Conservation (phyloP, 306 rosid genomes). For the Vigna radiata region DNA sequence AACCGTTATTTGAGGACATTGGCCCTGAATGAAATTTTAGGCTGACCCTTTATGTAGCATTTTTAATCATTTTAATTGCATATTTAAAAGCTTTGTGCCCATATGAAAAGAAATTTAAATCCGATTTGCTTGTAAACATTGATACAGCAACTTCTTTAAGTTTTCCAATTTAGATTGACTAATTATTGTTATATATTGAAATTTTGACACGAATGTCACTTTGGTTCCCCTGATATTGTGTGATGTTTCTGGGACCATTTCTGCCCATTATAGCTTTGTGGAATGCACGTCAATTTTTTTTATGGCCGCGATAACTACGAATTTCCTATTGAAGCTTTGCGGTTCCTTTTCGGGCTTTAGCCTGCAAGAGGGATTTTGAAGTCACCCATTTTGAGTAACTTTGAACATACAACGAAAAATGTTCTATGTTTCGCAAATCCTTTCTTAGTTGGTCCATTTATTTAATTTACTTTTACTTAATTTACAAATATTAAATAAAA, state of each 20-base stretch:
- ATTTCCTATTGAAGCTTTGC: background rate
- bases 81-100: slow-evolving; percentile 39
- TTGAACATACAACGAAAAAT: too few relatives aligned
- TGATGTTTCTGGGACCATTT: background rate
- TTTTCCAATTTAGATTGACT: slow-evolving; percentile 43
- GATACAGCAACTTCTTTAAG: background rate
- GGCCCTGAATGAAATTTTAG: slow-evolving; percentile 34
- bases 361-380: too few relatives aligned
- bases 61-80: slow-evolving; percentile 25
- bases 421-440: too few relatives aligned
- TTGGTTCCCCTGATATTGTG: slow-evolving; percentile 6
- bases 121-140: slow-evolving; percentile 33
- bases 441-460: background rate
- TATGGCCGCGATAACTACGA: background rate
- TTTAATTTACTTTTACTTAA: background rate
- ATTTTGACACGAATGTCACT: slow-evolving; percentile 39
- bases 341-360: background rate
- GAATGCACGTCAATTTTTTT: background rate
- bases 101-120: background rate
- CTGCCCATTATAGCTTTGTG: background rate
- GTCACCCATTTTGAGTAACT: too few relatives aligned
- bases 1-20: slow-evolving; percentile 33
- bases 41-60: slow-evolving; percentile 41
- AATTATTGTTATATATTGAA: slow-evolving; percentile 37
- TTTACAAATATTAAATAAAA: slow-evolving; percentile 13